A percentile compares a stretch with the other conserved stretches of the same genome.
Evolutionary conservation across 805 yeast species (phyloP).

Genomic region (Wickerhamiella dianesei): DNA sequence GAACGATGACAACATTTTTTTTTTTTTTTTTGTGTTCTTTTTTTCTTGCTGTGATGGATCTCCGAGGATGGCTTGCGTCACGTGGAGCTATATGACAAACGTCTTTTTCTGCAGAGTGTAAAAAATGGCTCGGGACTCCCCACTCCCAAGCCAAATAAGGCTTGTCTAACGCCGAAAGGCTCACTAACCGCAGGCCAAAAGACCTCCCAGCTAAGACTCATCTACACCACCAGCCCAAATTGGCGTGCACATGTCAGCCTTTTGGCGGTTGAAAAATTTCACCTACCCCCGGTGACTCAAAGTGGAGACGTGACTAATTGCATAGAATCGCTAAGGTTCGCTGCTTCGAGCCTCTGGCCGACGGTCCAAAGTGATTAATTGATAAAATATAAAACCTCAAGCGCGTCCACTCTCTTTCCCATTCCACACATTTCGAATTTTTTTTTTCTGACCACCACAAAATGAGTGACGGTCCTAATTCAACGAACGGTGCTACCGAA

Average conservation of each 20-base stretch:
- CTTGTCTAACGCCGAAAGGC: not conserved
- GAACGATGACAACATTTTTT: too few relatives aligned
- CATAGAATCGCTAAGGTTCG: too few relatives aligned
- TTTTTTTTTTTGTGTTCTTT: not conserved
- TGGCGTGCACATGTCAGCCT: too few relatives aligned
- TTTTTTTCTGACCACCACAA: not conserved
- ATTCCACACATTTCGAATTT: not conserved
- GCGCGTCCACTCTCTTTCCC: not conserved
- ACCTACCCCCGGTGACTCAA: not conserved
- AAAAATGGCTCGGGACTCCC: too few relatives aligned
- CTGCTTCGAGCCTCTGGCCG: not conserved
- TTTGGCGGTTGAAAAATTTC: not conserved
- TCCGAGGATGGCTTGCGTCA: not conserved
- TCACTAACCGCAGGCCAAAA: not conserved
- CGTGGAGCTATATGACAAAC: not conserved
- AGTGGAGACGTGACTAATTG: not conserved
- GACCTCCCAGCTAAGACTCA: too few relatives aligned
- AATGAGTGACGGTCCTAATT: slow-evolving; percentile 7
- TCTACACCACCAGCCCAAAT: too few relatives aligned
- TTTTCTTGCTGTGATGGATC: not conserved
- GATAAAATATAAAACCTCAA: not conserved
- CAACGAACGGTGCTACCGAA: slow-evolving; percentile 17
- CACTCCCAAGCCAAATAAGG: not conserved
- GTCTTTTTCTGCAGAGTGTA: too few relatives aligned
- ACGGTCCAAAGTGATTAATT: not conserved